Evolutionary conservation across 1,284 basidiomycete species (phyloP), one percentile per base, ranked within the genome.

Genomic region (Microstroma glucosiphilum): DNA sequence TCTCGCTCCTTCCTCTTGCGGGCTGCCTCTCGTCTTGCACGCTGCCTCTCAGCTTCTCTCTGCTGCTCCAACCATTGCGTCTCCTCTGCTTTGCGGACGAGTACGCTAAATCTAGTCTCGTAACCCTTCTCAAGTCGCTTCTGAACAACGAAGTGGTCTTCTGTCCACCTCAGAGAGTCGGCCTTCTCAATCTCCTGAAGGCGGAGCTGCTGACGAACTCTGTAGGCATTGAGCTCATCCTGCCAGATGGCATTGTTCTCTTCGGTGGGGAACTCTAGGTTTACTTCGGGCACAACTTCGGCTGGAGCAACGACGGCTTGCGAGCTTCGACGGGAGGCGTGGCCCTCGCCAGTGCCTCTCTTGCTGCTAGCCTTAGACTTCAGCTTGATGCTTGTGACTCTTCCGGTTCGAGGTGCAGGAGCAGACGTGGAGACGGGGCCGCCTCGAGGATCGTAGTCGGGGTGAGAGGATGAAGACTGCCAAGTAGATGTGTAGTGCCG

Each of bases 231-330:
- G 15, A 76, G 62, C 60, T 75, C 74, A 3, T 62, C 58, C 23
- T 61, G 49, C 73, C 74, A 78, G 1, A 71, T 53, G 0, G 71
- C 51, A 25, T 53, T 63, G 59, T 78, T 77, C 48, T 77, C 76
- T 13, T 75, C 69, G 19, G 73, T 68, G 12, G 69, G 70, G 21
- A 78, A 61, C 26, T 78, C 76, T 37, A 37, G 30, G 30, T 37
- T 37, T 3, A 37, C 30, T 9, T 37, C 71, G 73, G 40, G 70
- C 73, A 17, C 66, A 71, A 15, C 54, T 75, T 25, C 66, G 73
- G 7, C 46, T 65, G 12, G 64, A 71, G 41, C 73, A 75, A 58
- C 71, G 68, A 19, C 60, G 68, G 21, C 71, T 69, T 37, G 64
- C 73, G n/a, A 40, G 73, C n/a, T 72, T 70, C 48, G 67, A 3